Evolutionary conservation across 129 eudicot species (phyloP), one percentile per base, ranked within the genome.

Genomic region (Pseudognaphalium luteoalbum): DNA sequence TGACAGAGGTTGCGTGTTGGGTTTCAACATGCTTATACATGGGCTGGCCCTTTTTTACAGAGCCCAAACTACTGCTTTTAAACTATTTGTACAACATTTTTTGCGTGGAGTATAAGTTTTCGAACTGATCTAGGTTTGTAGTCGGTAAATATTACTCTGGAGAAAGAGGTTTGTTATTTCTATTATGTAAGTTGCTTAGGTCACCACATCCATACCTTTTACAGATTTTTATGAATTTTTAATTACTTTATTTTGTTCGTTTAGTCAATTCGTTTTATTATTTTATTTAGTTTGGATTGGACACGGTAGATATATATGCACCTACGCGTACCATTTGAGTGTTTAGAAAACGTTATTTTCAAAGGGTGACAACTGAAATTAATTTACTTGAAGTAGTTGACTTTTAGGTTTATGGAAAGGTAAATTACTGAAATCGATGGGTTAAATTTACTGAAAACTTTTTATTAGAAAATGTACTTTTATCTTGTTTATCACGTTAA

Each of bases 1-100:
- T 80, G 83, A 80, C 83, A 80, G 83, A 80, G 79, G 68, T 80
- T 73, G 83, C 83, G 83, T 80, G 80, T 80, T 66, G 75, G 70
- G 59, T 80, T 73, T 70, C 64, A 30, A 57, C 79, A 57, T 80
- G 51, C 52, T 73, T 79, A 65, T 72, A 79, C 73, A 80, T 80
- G 20, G 75, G 75, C 39, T 73, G 50, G 52, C 19, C 2, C 6
- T 2, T 6, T 7, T 73, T 56, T 30, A 58, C 70, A 80, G 50
- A 20, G 2, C n/a, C 7, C 44, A n/a, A 4, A 41, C 19, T 73
- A 41, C 75, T 74, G 1, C 7, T 3, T 42, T 28, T 22, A 67
- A 21, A 16, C 0, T 0, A 29, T 39, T 25, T 41, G 6, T 66
- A 74, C 83, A 66, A 41, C 2, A 4, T 30, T 67, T 29, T 14